phyloP scores from a whole-genome alignment of 75 land plant species.

The Pinus albicaulis region DNA sequence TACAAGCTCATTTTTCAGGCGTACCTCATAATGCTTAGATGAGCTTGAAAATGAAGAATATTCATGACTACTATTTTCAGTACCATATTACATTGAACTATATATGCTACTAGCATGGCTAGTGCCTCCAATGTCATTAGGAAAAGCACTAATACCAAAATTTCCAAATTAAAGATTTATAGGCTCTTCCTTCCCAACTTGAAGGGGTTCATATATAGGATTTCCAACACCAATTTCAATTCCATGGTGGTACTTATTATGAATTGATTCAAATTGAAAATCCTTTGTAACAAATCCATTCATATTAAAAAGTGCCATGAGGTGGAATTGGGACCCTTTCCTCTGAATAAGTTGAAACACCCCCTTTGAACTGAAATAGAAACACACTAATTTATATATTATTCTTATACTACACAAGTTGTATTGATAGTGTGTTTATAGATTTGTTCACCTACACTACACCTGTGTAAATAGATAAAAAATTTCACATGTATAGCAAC shows the following conservation, averaged over 20 bases:
- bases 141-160: conserved; percentile 92
- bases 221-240: conserved; percentile 36
- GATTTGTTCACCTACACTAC: conserved; percentile 67
- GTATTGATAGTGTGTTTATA: conserved; percentile 81
- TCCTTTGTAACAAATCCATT: conserved; percentile 96
- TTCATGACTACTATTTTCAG: conserved; percentile 52
- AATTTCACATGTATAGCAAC: conserved; percentile 94
- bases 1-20: conserved; percentile 8
- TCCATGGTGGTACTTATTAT: conserved; percentile 31
- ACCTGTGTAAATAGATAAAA: conserved; percentile 70
- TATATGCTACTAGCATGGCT: conserved; percentile 70
- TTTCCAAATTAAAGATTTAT: conserved; percentile 90
- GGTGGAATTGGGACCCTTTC: conserved; percentile 76
- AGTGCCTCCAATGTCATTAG: conserved; percentile 63
- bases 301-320: conserved; percentile 88
- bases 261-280: conserved; percentile 60
- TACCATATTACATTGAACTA: conserved; percentile 40
- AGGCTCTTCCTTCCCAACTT: conserved; percentile 68
- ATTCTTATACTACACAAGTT: conserved; percentile 66
- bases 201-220: conserved; percentile 55
- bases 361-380: conserved; percentile 81
- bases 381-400: conserved; percentile 73
- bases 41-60: conserved; percentile 75
- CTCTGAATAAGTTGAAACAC: conserved; percentile 91
- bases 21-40: conserved; percentile 57